A percentile compares a stretch with the other conserved stretches of the same genome.
These are phyloP conservation scores for Juncus inflexus DNA, from an alignment of 176 grass and related monocot genomes.

Conservation along the genomic window DNA sequence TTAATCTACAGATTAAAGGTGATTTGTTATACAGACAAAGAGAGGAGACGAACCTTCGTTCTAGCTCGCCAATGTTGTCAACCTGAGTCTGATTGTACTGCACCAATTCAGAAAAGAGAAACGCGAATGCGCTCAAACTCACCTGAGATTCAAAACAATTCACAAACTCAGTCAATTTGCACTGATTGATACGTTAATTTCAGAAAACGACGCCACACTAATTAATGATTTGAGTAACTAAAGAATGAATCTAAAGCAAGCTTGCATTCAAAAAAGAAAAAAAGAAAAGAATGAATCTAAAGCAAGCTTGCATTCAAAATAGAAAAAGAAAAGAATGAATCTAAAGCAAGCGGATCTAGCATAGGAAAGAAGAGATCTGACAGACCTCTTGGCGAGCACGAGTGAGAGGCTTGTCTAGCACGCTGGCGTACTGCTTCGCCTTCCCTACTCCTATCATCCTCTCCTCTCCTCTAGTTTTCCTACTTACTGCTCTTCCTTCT, in stretches of 20 bases:
- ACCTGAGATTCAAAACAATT: constrained; percentile 48
- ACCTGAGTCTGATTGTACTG: constrained; percentile 99
- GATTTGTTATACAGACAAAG: neutral
- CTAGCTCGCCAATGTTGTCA: constrained; percentile 93
- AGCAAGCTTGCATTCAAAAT: neutral
- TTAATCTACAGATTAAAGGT: neutral
- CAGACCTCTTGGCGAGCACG: constrained; percentile 71
- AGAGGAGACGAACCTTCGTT: constrained; percentile 54
- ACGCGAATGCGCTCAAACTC: constrained; percentile 95
- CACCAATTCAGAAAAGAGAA: constrained; percentile 94
- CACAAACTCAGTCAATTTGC: constrained; percentile 19
- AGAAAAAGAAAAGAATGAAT: neutral
- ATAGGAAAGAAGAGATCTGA: neutral
- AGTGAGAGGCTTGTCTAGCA: constrained; percentile 90
- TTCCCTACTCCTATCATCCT: constrained; percentile 92
- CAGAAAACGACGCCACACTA: neutral
- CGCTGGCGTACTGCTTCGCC: constrained; percentile 86
- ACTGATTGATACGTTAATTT: neutral
- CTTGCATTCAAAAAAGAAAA: no score
- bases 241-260: neutral
- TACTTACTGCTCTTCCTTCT: neutral
- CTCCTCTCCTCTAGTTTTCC: neutral
- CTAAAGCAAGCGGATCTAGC: neutral
- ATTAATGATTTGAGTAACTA: constrained; percentile 9
- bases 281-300: neutral